Evolutionary conservation across 352 stramenopile species (phyloP), one percentile per base, ranked within the genome.

Genomic region (Elongisporangium anandrum): DNA sequence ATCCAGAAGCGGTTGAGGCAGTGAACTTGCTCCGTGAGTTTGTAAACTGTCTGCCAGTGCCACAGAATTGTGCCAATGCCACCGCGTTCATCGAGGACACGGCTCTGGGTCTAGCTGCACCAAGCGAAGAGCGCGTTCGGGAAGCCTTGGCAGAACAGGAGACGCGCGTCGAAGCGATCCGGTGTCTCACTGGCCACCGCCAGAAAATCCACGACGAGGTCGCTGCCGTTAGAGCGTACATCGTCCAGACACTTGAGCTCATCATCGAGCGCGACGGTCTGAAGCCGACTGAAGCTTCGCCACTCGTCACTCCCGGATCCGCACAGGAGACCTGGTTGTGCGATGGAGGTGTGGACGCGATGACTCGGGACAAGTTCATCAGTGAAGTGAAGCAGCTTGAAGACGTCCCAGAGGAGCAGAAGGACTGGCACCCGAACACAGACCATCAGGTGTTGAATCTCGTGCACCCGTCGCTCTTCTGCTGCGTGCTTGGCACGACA

Each of bases 391-490:
- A 23, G 0, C 47, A 41, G 12, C 50, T 85, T 9, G 76, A 85
- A 45, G 64, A 77, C 24, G 65, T 79, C 2, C 58, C 69, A 1
- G 73, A 79, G 0, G 56, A 73, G 1, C 26, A 70, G 29, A 87
- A 81, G 53, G 75, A 87, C 52, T 89, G 77, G 74, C 79, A 91
- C 22, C 75, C 77, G 0, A 58, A 72, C 16, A 78, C 73, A 9
- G 60, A 78, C 41, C 49, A 77, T 0, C 72, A 87, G 48, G 73
- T 88, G 39, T 66, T 87, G 9, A 60, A 87, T 39, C 65, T 88
- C 16, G 67, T 91, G 13, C 72, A 88, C 59, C 77, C 79, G 21
- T 89, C 81, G 34, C 56, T 89, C 1, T 88, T 76, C 53, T 91
- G 81, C 52, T 79, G 69, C 20, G 69, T 91, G 0, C 60, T 72